Conservation (phyloP, 2,329 filamentous ascomycete species). For the Fusarium liriodendri region DNA sequence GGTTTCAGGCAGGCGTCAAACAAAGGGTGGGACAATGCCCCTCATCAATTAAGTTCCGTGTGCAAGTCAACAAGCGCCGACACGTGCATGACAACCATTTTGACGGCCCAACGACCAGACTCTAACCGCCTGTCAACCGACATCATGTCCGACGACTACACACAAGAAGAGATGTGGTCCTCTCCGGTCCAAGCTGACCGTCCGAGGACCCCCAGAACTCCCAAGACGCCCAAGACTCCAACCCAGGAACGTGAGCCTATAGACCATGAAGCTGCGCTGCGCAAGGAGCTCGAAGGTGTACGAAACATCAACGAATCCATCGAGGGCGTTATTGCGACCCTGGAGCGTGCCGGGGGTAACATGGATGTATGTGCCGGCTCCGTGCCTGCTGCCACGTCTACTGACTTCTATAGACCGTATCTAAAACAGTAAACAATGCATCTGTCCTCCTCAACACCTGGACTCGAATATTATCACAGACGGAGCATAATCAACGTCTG, state of each 20-base stretch:
- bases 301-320: constrained; percentile 89
- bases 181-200: constrained; percentile 53
- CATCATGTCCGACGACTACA: constrained; percentile 60
- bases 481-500: constrained; percentile 95
- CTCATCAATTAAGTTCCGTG: constrained; percentile 35
- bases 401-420: constrained; percentile 71
- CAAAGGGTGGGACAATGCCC: constrained; percentile 33
- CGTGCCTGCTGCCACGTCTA: background rate
- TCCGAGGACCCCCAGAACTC: constrained; percentile 54
- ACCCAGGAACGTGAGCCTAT: constrained; percentile 60
- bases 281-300: constrained; percentile 83
- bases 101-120: background rate
- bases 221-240: constrained; percentile 61
- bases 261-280: constrained; percentile 79
- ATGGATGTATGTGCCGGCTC: constrained; percentile 70
- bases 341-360: constrained; percentile 79
- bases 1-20: constrained; percentile 12
- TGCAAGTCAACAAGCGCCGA: constrained; percentile 33
- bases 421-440: constrained; percentile 85
- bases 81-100: constrained; percentile 1
- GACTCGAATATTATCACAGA: constrained; percentile 95
- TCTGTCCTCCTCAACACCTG: constrained; percentile 93
- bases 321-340: constrained; percentile 78
- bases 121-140: background rate
- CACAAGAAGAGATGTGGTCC: constrained; percentile 61